A percentile compares a stretch with the other conserved stretches of the same genome.
Conservation (phyloP, 352 stramenopile species). For the Globisporangium yorkense region DNA sequence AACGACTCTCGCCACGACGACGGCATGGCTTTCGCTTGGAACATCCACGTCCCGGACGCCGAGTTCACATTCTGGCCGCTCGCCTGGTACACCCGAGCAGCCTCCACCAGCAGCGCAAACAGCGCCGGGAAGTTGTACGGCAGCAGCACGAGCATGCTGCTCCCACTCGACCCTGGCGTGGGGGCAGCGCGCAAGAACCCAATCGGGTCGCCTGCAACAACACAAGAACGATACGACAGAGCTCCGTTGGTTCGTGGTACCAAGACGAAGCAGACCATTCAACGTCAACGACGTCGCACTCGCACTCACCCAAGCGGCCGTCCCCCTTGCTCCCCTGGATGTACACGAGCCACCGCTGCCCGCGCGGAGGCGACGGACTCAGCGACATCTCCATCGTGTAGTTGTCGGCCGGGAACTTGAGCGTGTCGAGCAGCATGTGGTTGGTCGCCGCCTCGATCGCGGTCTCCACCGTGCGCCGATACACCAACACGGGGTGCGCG, state of each 20-base stretch:
- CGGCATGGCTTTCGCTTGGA: slow-evolving; percentile 84
- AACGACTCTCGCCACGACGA: slow-evolving; percentile 83
- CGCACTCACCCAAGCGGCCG: slow-evolving; percentile 45
- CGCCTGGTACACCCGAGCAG: slow-evolving; percentile 72
- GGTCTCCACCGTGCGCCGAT: slow-evolving; percentile 60
- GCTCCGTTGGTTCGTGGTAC: no score
- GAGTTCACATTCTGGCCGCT: slow-evolving; percentile 76
- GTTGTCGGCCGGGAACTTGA: slow-evolving; percentile 81
- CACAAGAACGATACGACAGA: neutral
- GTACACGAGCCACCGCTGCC: slow-evolving; percentile 81
- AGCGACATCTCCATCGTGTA: slow-evolving; percentile 64
- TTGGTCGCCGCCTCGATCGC: slow-evolving; percentile 79
- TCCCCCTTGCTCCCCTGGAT: slow-evolving; percentile 78
- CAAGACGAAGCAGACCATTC: no score
- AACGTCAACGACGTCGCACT: no score
- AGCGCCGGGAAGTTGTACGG: slow-evolving; percentile 86
- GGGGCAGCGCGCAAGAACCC: slow-evolving; percentile 59
- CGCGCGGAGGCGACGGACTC: slow-evolving; percentile 52
- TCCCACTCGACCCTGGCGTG: slow-evolving; percentile 20
- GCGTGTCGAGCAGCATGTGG: slow-evolving; percentile 84
- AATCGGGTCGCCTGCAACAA: slow-evolving; percentile 59
- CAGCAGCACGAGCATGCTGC: slow-evolving; percentile 69
- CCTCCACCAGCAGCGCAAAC: slow-evolving; percentile 78
- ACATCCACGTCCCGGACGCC: slow-evolving; percentile 62
- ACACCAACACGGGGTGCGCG: slow-evolving; percentile 72